Percentiles rank a stretch among this genome's conserved stretches.
phyloP scores from a whole-genome alignment of 169 alveolate species.

The Eimeria maxima region DNA sequence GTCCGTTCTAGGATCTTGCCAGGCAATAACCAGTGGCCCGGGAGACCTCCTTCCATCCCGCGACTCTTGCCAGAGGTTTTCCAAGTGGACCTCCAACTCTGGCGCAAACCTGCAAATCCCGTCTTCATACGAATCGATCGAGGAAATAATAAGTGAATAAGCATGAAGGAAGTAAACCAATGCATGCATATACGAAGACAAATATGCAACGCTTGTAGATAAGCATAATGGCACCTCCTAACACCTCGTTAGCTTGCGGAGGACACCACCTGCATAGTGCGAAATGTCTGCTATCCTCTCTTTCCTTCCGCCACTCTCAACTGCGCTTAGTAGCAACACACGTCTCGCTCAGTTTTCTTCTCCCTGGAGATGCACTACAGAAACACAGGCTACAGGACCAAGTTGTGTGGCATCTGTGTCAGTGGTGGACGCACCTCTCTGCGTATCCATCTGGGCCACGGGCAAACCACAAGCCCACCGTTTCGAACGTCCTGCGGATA shows the following conservation, averaged over 20 bases:
- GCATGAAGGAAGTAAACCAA: neutral
- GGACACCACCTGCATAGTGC: neutral
- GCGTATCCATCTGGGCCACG: slow-evolving; percentile 60
- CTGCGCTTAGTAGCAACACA: neutral
- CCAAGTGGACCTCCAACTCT: slow-evolving; percentile 33
- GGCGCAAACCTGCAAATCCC: slow-evolving; percentile 33
- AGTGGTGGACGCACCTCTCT: slow-evolving; percentile 8
- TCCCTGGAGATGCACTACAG: neutral
- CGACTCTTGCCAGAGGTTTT: slow-evolving; percentile 18
- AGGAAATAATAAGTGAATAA: neutral
- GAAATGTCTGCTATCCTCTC: neutral
- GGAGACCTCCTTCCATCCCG: slow-evolving; percentile 2
- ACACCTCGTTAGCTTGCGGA: neutral
- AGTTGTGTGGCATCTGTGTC: neutral
- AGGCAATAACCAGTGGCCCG: neutral
- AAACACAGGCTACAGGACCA: neutral
- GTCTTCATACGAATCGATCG: neutral
- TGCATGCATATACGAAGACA: neutral
- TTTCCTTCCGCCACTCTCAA: neutral
- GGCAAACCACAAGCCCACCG: slow-evolving; percentile 70
- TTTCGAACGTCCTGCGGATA: slow-evolving; percentile 20
- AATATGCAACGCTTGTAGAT: no score
- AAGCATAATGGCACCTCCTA: no score
- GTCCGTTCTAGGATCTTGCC: slow-evolving; percentile 12
- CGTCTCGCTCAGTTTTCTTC: neutral